Evolutionary conservation across 345 rosid genomes (phyloP).

Genomic region (Gossypium mustelinum): DNA sequence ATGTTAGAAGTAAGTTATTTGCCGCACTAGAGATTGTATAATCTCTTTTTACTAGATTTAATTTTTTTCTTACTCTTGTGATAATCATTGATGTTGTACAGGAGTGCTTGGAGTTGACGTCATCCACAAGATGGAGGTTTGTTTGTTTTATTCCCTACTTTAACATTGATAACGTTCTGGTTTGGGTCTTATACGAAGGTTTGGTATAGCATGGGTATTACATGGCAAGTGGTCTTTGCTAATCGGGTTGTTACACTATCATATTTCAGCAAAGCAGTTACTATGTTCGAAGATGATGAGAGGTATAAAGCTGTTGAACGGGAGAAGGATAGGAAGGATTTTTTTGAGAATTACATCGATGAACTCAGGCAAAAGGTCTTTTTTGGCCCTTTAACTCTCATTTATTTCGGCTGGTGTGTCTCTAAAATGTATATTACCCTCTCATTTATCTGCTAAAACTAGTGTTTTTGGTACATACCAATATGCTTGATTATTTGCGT

Average conservation of each 20-base stretch:
- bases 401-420: not conserved
- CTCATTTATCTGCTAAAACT: not conserved
- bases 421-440: not conserved
- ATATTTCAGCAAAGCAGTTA: conserved; percentile 64
- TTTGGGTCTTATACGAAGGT: not conserved
- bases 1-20: conserved; percentile 74
- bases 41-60: not conserved
- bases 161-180: conserved; percentile 8
- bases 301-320: conserved; percentile 84
- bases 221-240: conserved; percentile 21
- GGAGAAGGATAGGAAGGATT: conserved; percentile 84
- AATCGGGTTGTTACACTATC: conserved; percentile 18
- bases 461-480: not conserved
- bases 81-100: conserved; percentile 28
- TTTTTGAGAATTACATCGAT: conserved; percentile 62
- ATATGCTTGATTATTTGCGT: not conserved
- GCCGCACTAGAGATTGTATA: conserved; percentile 9
- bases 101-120: conserved; percentile 74
- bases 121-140: conserved; percentile 89
- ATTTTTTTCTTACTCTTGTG: not conserved
- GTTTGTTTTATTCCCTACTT: conserved; percentile 21
- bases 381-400: conserved; percentile 6
- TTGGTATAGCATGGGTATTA: not conserved
- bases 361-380: conserved; percentile 72
- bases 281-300: conserved; percentile 75